phyloP scores from a whole-genome alignment of 1,139 yeast species.

The Lipomyces yarrowii region DNA sequence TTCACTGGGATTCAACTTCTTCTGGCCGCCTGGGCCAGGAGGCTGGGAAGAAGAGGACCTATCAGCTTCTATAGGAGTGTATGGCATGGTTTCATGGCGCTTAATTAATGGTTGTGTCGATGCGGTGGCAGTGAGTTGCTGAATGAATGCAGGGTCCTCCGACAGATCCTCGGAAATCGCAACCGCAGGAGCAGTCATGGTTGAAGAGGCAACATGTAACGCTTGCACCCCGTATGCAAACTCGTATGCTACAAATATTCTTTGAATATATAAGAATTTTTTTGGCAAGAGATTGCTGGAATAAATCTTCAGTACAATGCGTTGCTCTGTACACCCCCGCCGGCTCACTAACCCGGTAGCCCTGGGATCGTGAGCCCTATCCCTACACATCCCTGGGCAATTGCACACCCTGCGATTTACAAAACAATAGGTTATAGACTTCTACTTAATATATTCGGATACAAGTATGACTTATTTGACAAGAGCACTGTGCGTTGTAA shows the following conservation, averaged over 20 bases:
- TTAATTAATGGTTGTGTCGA: background rate
- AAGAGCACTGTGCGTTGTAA: background rate
- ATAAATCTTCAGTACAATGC: too few relatives aligned
- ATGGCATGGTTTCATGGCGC: background rate
- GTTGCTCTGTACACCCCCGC: too few relatives aligned
- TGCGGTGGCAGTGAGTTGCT: constrained; percentile 17
- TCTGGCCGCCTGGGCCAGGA: background rate
- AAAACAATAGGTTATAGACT: background rate
- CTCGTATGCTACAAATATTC: too few relatives aligned
- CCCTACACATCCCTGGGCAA: too few relatives aligned
- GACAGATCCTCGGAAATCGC: constrained; percentile 15
- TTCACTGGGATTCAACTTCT: background rate
- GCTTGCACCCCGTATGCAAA: background rate
- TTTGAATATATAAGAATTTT: too few relatives aligned
- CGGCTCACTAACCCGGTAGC: too few relatives aligned
- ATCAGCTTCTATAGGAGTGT: background rate
- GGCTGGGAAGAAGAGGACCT: background rate
- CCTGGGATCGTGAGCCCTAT: too few relatives aligned
- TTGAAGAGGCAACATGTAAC: background rate
- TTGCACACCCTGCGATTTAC: too few relatives aligned
- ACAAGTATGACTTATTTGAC: background rate
- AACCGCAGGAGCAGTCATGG: background rate
- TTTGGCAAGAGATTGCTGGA: too few relatives aligned
- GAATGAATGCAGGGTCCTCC: constrained; percentile 17
- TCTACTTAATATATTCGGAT: background rate